Base-by-base conservation (phyloP, 805 yeast species). In the Kurtzmaniella cleridarum region DNA sequence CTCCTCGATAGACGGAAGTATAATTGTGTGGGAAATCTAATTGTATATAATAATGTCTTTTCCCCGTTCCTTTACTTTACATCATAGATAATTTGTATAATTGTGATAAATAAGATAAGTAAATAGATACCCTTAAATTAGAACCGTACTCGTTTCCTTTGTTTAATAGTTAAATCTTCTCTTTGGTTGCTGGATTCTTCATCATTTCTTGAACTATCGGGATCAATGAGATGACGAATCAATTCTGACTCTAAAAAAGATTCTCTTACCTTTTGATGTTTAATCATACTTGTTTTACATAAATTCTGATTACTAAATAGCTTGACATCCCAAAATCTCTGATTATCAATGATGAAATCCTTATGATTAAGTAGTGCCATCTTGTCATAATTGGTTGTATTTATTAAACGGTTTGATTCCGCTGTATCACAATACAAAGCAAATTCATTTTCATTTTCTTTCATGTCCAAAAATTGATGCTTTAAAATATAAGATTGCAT, bases 401-500 rank as follows among this genome's bases (percentile, higher is more conserved):
- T 17, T 24, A 17, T 11, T n/a, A 28, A 15, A 20, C 30, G 4
- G 6, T 35, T 10, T 6, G 28, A 13, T 5, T 38, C 40, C 0
- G 65, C 45, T 0, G 53, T 48, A 0, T 72, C 60, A 7, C 44
- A 35, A 36, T 72, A 62, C 2, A 62, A 62, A 23, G 60, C 52
- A 46, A 58, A 71, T 46, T 71, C 76, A 4, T 26, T 12, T 40
- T 60, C 64, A n/a, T 40, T 34, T 7, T 46, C 36, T 2, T 48
- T 47, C 8, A 53, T 51, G 16, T 54, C 60, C 39, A 79, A 51
- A 47, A 80, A 80, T 23, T 66, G 57, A 47, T 76, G 79, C 37
- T 60, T 55, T 46, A 76, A 60, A 13, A 80, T 71, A 46, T 66
- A 79, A 13, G 77, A 67, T 47, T 75, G 79, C 68, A 80, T 79